phyloP scores from a whole-genome alignment of 805 yeast genomes.

The Yamadazyma sp. region DNA sequence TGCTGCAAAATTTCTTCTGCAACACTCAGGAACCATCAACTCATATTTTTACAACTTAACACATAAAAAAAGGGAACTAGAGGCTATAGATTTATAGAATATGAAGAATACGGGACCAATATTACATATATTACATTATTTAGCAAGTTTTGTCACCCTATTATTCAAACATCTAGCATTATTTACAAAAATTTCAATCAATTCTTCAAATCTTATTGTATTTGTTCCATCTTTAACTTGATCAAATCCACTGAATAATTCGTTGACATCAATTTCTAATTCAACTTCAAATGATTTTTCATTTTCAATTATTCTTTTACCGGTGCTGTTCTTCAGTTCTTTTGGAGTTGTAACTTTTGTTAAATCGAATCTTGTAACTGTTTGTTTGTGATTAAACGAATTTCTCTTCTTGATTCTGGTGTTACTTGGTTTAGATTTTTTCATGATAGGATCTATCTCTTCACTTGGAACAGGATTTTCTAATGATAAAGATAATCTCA shows the following conservation, averaged over 20 bases:
- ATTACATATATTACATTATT: conserved; percentile 6
- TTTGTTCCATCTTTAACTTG: conserved; percentile 37
- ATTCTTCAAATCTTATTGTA: conserved; percentile 39
- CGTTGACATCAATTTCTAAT: conserved; percentile 37
- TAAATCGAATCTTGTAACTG: conserved; percentile 69
- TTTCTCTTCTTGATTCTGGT: conserved; percentile 71
- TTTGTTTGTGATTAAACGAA: conserved; percentile 69
- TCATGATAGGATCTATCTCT: conserved; percentile 49
- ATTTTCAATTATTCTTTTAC: conserved; percentile 33
- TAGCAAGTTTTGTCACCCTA: conserved; percentile 40
- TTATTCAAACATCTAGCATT: conserved; percentile 44
- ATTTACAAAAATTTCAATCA: conserved; percentile 43
- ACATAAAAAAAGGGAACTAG: no score
- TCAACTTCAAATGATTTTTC: conserved; percentile 38
- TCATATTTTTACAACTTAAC: no score
- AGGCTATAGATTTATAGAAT: no score
- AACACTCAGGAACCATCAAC: no score
- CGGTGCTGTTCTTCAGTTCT: conserved; percentile 31
- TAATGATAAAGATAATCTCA: conserved; percentile 68
- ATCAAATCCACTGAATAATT: conserved; percentile 41
- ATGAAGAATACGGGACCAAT: no score
- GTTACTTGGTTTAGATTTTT: conserved; percentile 49
- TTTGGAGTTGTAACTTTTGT: conserved; percentile 52
- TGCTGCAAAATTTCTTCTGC: no score
- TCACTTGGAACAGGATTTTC: conserved; percentile 72